These are phyloP conservation scores for Sorghum bicolor DNA, from an alignment of 176 grass and related monocot species.

Conservation along the genomic window Sorghum_bicolor_NCBIv3 NC_012871.2:16896501-16897000, in stretches of 20 bases:
- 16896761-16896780: background rate
- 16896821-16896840: background rate
- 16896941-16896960: too few relatives aligned
- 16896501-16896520: too few relatives aligned
- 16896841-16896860: too few relatives aligned
- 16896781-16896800: background rate
- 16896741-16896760: background rate
- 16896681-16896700: background rate
- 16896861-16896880: too few relatives aligned
- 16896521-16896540: too few relatives aligned
- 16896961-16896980: too few relatives aligned
- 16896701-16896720: constrained; percentile 18
- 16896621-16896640: constrained; percentile 13
- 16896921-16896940: too few relatives aligned
- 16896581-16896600: background rate
- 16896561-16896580: background rate
- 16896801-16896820: background rate
- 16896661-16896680: background rate
- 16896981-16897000: too few relatives aligned
- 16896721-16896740: background rate
- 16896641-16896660: background rate
- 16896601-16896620: constrained; percentile 4
- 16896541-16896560: too few relatives aligned
- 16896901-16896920: too few relatives aligned
- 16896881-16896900: too few relatives aligned